Evolutionary conservation across 345 rosid species (phyloP), one percentile per base, ranked within the genome.

Genomic region (Erysimum cheiranthoides): DNA sequence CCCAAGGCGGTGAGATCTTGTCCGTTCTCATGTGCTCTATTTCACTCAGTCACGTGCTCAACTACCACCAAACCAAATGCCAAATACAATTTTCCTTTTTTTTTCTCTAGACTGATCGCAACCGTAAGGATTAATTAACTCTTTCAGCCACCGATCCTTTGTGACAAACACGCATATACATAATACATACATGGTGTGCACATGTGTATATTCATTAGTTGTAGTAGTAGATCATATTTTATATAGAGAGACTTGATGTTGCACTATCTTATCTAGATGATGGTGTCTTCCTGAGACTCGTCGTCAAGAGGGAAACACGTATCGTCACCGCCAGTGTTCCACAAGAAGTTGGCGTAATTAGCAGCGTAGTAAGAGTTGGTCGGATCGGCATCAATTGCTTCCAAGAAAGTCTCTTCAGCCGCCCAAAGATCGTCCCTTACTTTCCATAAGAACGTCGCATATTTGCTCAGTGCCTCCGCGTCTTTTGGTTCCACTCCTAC

Each of bases 291-390:
- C 5, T 66, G 77, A 32, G 84, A 45, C 51, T 87, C 81, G 56
- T 51, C 71, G 18, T 46, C 51, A 46, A 92, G 84, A 68, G 97
- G 96, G 86, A 86, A 95, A 71, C 99, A 95, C 5, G 99, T 92
- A 68, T 92, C 97, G 5, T 95, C 97, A 5, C 93, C 97, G 1
- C 97, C 99, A 0, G 97, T 95, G 40, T 87, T 95, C 99, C 99
- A 95, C 27, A 95, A 86, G 78, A 95, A 95, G 81, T 90, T 79
- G 11, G 99, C 99, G 73, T 95, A 95, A 70, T 82, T 84, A 25
- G 93, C 93, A 0, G 99, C 91, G 50, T 92, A 74, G 51, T 61
- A 78, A 11, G 97, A 78, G 84, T 90, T 92, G 43, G 78, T 66
- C 0, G 99, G 97, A 46, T 92, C 97, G 0, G 83, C 93, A 46